Evolutionary conservation across 2,329 filamentous ascomycete genomes (phyloP), one percentile per base, ranked within the genome.

Genomic region (Penicillium sp.): DNA sequence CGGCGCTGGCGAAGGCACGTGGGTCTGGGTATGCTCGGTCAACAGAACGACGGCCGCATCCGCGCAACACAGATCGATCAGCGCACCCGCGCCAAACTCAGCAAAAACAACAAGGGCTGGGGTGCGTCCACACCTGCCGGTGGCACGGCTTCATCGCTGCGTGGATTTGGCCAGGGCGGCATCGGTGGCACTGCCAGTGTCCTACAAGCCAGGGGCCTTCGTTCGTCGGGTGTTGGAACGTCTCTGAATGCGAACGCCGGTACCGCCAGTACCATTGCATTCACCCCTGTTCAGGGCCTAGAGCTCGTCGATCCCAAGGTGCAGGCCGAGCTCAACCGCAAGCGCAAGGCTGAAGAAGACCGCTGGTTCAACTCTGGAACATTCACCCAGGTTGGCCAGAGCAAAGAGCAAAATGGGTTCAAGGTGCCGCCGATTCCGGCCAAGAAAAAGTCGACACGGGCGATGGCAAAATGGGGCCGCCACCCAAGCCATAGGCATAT

Each of bases 321-420:
- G 47, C 84, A 89, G 58, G 87, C 88, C 6, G 89, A 96, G 72
- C 79, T 95, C 66, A 89, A 80, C 64, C 80, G 89, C 59, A 97
- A 97, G 75, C 77, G 89, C 54, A 94, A 95, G 67, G 90, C 89
- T 0, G 93, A 97, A 54, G 89, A 95, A 65, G 91, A 97, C 65
- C 78, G 89, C 29, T 98, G 89, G 85, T 98, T 98, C 75, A 95
- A 93, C 69, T 87, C 89, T 38, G 93, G 93, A n/a, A 90, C 88
- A 0, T 98, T 98, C 64, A 96, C 93, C 7, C 90, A 96, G 67
- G 80, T 95, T 46, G 82, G 82, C 8, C 63, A 68, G 46, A 63
- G 52, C 43, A 54, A 54, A 24, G 49, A 77, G 51, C 77, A 77
- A 41, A 81, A 76, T 9, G 85, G 81, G 0, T 95, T 96, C 77